phyloP scores from a whole-genome alignment of 2,329 filamentous ascomycete genomes.

The Penicillium sp. region DNA sequence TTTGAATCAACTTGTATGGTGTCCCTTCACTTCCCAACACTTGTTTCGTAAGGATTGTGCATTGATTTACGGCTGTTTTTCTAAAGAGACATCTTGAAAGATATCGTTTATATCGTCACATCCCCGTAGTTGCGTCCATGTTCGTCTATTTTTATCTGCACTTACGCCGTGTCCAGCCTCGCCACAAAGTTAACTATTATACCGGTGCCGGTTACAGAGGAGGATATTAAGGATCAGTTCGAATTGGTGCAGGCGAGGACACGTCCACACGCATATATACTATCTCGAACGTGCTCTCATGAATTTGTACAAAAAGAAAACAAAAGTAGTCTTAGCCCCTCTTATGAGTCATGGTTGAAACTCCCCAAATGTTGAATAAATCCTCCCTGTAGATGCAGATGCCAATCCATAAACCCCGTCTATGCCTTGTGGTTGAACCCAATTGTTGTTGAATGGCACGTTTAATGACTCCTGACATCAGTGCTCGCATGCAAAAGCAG shows the following conservation, averaged over 20 bases:
- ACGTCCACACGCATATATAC: slow-evolving; percentile 43
- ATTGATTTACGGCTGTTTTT: too few species aligned
- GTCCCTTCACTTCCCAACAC: too few species aligned
- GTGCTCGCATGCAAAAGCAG: background rate
- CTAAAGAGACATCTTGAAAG: too few species aligned
- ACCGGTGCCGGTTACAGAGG: slow-evolving; percentile 39
- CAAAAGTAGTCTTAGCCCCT: slow-evolving; percentile 1
- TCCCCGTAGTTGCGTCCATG: too few species aligned
- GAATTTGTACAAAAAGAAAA: slow-evolving; percentile 19
- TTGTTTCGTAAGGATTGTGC: too few species aligned
- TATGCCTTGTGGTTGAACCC: slow-evolving; percentile 30
- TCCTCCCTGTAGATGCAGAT: slow-evolving; percentile 16
- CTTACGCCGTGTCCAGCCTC: background rate
- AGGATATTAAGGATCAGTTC: slow-evolving; percentile 16
- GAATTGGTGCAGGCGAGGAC: slow-evolving; percentile 48
- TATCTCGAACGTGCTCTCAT: slow-evolving; percentile 32
- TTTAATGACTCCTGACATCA: slow-evolving; percentile 9
- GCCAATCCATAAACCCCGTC: slow-evolving; percentile 18
- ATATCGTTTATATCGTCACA: too few species aligned
- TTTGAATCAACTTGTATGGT: too few species aligned
- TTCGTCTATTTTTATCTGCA: background rate
- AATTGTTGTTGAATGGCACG: slow-evolving; percentile 28
- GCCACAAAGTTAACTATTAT: background rate
- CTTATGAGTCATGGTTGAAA: slow-evolving; percentile 26
- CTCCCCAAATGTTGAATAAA: slow-evolving; percentile 31